Conservation (phyloP, 2,329 filamentous ascomycete species). For the Orbilia quercus region DNA sequence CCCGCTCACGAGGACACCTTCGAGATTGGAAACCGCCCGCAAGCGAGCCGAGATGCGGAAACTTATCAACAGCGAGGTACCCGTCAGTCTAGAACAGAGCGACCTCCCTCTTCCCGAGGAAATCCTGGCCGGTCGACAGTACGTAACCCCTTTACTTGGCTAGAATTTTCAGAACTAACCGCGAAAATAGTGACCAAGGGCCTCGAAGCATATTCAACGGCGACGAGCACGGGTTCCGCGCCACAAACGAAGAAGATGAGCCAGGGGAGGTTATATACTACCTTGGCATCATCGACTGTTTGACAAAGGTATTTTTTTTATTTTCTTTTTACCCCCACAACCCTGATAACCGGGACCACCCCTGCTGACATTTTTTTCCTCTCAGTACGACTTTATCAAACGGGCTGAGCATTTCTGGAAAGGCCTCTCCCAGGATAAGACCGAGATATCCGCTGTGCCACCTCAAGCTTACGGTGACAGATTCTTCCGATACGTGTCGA, state of each 20-base stretch:
- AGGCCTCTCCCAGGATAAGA: slow-evolving; percentile 82
- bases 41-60: slow-evolving; percentile 91
- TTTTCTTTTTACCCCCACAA: slow-evolving; percentile 28
- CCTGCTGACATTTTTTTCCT: slow-evolving; percentile 57
- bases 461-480: slow-evolving; percentile 92
- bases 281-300: slow-evolving; percentile 95
- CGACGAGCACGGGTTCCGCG: slow-evolving; percentile 91
- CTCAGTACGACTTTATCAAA: slow-evolving; percentile 90
- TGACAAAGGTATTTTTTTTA: slow-evolving; percentile 78
- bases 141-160: slow-evolving; percentile 34
- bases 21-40: slow-evolving; percentile 88
- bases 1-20: slow-evolving; percentile 86
- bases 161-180: slow-evolving; percentile 56
- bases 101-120: slow-evolving; percentile 89
- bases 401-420: slow-evolving; percentile 98
- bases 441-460: slow-evolving; percentile 90
- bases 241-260: slow-evolving; percentile 87
- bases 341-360: slow-evolving; percentile 57
- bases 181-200: slow-evolving; percentile 71
- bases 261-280: slow-evolving; percentile 96
- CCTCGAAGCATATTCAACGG: slow-evolving; percentile 83
- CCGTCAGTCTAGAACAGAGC: slow-evolving; percentile 88
- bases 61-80: slow-evolving; percentile 91
- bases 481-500: slow-evolving; percentile 90
- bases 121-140: slow-evolving; percentile 64